Conservation (phyloP, 345 rosid species). For the Adansonia digitata region DNA sequence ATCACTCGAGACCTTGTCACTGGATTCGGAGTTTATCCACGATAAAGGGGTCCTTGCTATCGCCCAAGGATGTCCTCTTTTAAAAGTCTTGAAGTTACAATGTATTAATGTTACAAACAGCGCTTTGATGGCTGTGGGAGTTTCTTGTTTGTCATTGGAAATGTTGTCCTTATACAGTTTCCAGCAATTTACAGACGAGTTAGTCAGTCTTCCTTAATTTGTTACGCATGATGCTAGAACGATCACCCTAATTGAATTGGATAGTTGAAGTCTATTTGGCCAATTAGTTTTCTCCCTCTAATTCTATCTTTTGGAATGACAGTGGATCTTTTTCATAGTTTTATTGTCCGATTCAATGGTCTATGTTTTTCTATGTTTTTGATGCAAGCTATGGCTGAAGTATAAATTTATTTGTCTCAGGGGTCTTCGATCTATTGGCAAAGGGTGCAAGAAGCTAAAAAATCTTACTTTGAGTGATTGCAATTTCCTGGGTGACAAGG, state of each 20-base stretch:
- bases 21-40: conserved; percentile 79
- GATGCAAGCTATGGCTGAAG: background rate
- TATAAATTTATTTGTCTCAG: conserved; percentile 34
- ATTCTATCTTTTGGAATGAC: background rate
- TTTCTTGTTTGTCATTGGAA: conserved; percentile 59
- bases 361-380: background rate
- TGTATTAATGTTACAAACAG: conserved; percentile 70
- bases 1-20: conserved; percentile 53
- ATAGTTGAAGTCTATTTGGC: background rate
- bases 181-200: conserved; percentile 78
- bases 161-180: conserved; percentile 66
- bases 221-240: background rate
- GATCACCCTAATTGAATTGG: background rate
- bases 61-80: conserved; percentile 63
- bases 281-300: background rate
- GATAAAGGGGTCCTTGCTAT: conserved; percentile 65
- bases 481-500: conserved; percentile 66
- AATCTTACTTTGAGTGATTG: conserved; percentile 76
- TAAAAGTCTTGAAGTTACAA: conserved; percentile 73
- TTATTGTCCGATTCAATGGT: background rate
- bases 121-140: conserved; percentile 64
- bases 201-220: conserved; percentile 22
- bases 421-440: conserved; percentile 70
- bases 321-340: background rate
- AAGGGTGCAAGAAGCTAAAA: conserved; percentile 76